Evolutionary conservation across 148 eudicot species (phyloP), one percentile per base, ranked within the genome.

Genomic region (Heliamphora exappendiculata): DNA sequence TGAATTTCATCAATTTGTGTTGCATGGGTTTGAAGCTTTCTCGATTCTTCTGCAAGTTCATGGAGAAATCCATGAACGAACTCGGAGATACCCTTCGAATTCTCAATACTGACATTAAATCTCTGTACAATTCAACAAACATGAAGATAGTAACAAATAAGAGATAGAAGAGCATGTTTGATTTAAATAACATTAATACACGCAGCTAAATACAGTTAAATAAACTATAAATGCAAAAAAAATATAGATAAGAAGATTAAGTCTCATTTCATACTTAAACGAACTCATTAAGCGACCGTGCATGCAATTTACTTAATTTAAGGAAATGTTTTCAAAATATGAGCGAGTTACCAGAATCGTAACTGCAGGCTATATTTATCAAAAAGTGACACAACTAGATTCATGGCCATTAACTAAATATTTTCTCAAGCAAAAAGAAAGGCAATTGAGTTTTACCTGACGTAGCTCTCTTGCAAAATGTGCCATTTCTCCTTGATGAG

Each of bases 401-500:
- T 7, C 0, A 72, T 22, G 7, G 39, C 1, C 5, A 4, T 19
- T 28, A 50, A 33, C 63, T 37, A n/a, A 4, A 64, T 34, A 36
- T 36, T 14, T 7, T 42, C 29, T 5, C 14, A 6, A 72, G 31
- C 19, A 53, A 42, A 16, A 24, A n/a, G 34, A 45, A 11, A 8
- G 5, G 9, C 20, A 73, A 36, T n/a, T 53, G 51, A 41, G 13
- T 67, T 80, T 44, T 83, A 95, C 99, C 96, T 95, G 85, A 19
- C 97, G 91, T 76, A 95, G 88, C 69, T 92, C 97, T 70, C 97
- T 88, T 6, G 99, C 91, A 80, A 93, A 95, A 47, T 78, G 76
- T 26, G 94, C 90, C 89, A 93, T 84, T 81, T 93, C 97, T 69
- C 90, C 93, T 84, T 93, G 96, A 53, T 92, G 97, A 67, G 80